Conservation (phyloP, 1,139 yeast species). For the Hansenula sp. region DNA sequence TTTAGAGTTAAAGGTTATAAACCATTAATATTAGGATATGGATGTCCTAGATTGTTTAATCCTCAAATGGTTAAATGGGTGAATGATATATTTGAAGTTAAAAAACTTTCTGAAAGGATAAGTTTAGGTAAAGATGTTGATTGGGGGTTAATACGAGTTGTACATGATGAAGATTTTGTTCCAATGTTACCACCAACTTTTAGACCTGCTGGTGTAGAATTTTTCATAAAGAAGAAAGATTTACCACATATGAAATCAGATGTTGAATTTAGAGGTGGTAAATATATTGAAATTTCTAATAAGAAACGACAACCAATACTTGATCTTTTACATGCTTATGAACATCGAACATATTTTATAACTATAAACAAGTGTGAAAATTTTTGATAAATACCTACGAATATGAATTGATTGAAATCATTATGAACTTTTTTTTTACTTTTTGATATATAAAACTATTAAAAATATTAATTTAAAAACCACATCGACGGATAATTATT, state of each 20-base stretch:
- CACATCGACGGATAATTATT: too few species aligned
- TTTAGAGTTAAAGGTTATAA: conserved; percentile 45
- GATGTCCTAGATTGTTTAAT: conserved; percentile 66
- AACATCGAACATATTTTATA: conserved; percentile 21
- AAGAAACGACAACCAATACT: conserved; percentile 1
- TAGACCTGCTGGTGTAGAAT: conserved; percentile 47
- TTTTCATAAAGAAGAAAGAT: conserved; percentile 38
- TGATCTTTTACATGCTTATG: conserved; percentile 18
- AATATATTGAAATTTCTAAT: neutral
- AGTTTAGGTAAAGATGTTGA: conserved; percentile 18
- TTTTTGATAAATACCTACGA: conserved; percentile 6
- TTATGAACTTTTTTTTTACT: too few species aligned
- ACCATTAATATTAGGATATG: conserved; percentile 56
- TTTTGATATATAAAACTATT: too few species aligned
- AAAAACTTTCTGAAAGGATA: conserved; percentile 16
- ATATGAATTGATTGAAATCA: too few species aligned
- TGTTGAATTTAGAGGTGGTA: conserved; percentile 27
- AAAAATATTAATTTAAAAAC: too few species aligned
- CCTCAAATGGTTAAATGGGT: conserved; percentile 43
- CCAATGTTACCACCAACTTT: conserved; percentile 54
- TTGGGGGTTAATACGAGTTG: conserved; percentile 43
- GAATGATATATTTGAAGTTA: conserved; percentile 42
- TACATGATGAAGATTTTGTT: conserved; percentile 53
- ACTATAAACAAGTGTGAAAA: conserved; percentile 17
- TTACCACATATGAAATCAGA: conserved; percentile 43